Evolutionary conservation across 1,284 basidiomycete species (phyloP).

Genomic region (Marasmius fiardii): DNA sequence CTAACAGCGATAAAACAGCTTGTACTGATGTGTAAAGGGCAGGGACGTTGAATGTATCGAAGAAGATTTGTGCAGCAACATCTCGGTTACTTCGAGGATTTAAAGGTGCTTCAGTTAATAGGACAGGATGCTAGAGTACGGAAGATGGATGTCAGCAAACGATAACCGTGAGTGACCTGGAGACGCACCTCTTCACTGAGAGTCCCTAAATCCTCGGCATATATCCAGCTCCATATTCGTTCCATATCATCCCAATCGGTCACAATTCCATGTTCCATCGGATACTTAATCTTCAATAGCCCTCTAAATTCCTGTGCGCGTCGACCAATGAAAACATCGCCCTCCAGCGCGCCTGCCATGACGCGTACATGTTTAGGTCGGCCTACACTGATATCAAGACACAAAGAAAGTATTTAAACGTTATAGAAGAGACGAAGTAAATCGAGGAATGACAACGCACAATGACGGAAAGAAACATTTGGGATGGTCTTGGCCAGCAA

Average conservation of each 20-base stretch:
- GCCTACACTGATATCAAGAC: slow-evolving; percentile 65
- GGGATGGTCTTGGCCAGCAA: slow-evolving; percentile 96
- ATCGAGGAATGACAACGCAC: slow-evolving; percentile 56
- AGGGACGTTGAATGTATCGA: slow-evolving; percentile 99
- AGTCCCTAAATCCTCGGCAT: slow-evolving; percentile 91
- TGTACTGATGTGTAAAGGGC: slow-evolving; percentile 97
- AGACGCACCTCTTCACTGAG: slow-evolving; percentile 87
- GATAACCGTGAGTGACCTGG: slow-evolving; percentile 15
- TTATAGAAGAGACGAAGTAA: slow-evolving; percentile 27
- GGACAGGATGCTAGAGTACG: slow-evolving; percentile 81
- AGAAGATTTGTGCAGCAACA: slow-evolving; percentile 95
- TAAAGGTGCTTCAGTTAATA: slow-evolving; percentile 92
- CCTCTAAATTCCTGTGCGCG: slow-evolving; percentile 93
- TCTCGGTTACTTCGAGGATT: slow-evolving; percentile 95
- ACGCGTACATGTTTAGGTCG: slow-evolving; percentile 94
- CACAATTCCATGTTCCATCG: slow-evolving; percentile 95
- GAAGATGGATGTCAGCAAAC: slow-evolving; percentile 15
- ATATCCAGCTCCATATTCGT: slow-evolving; percentile 96
- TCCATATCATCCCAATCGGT: slow-evolving; percentile 99
- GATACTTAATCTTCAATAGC: slow-evolving; percentile 94
- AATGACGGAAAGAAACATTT: slow-evolving; percentile 98
- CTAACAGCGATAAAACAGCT: slow-evolving; percentile 93
- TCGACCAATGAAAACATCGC: slow-evolving; percentile 90
- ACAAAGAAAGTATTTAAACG: slow-evolving; percentile 17
- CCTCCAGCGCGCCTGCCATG: slow-evolving; percentile 94